phyloP scores from a whole-genome alignment of 2,329 filamentous ascomycete species.

The Diplodia seriata region DNA sequence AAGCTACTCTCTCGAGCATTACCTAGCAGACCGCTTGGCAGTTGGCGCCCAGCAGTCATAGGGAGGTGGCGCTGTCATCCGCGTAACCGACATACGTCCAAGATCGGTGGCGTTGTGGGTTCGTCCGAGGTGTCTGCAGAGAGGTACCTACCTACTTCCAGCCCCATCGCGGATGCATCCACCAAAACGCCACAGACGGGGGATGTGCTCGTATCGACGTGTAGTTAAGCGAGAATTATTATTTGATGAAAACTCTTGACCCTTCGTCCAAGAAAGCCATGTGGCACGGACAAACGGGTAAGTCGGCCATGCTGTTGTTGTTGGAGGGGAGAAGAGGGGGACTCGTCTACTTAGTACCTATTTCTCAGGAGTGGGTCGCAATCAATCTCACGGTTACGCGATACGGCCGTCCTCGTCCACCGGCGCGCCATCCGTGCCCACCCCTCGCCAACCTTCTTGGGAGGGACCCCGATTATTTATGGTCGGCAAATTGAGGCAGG shows the following conservation, averaged over 20 bases:
- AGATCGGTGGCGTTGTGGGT: neutral
- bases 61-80: neutral
- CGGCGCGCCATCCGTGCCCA: neutral
- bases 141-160: too few relatives aligned
- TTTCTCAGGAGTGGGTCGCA: conserved; percentile 3
- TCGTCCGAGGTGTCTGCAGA: neutral
- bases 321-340: neutral
- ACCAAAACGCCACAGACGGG: neutral
- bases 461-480: conserved; percentile 5
- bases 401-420: neutral
- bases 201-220: conserved; percentile 5
- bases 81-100: neutral
- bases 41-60: neutral
- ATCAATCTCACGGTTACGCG: conserved; percentile 25
- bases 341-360: neutral
- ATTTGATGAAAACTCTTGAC: conserved; percentile 7
- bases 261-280: neutral
- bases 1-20: too few relatives aligned
- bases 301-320: neutral
- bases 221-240: neutral
- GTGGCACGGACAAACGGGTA: neutral
- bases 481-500: neutral
- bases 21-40: neutral
- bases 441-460: neutral
- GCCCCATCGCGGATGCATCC: neutral